A percentile compares a stretch with the other conserved stretches of the same genome.
These are phyloP conservation scores for Hypoxylon lenormandii DNA, from an alignment of 495 filamentous ascomycete species.

Conservation along the genomic window DNA sequence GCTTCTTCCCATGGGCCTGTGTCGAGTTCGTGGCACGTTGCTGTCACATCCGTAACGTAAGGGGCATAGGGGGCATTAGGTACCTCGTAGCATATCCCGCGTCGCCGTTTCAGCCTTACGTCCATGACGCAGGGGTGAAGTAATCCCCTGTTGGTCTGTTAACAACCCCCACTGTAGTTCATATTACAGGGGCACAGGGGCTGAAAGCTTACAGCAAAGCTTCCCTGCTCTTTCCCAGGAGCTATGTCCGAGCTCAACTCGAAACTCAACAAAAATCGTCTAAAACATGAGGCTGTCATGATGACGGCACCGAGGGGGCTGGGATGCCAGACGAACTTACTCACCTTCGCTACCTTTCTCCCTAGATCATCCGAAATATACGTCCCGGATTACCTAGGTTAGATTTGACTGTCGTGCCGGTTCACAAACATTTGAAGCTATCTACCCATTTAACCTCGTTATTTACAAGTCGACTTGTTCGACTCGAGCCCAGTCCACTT, in stretches of 20 bases:
- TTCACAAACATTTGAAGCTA: slow-evolving; percentile 10
- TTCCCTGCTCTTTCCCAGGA: not conserved
- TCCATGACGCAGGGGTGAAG: slow-evolving; percentile 14
- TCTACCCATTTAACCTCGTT: not conserved
- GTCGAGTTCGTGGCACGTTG: not conserved
- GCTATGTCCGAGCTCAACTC: slow-evolving; percentile 29
- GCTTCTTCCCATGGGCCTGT: slow-evolving; percentile 9
- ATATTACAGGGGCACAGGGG: not conserved
- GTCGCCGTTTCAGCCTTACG: slow-evolving; percentile 41
- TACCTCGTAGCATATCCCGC: not conserved
- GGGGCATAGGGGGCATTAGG: too few relatives aligned
- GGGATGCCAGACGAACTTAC: not conserved
- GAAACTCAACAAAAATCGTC: slow-evolving; percentile 36
- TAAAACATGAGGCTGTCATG: slow-evolving; percentile 33
- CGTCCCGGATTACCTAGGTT: not conserved
- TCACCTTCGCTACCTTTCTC: not conserved
- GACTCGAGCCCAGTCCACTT: not conserved
- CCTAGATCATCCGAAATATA: slow-evolving; percentile 1
- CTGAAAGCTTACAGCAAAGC: too few relatives aligned
- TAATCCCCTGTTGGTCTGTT: slow-evolving; percentile 2
- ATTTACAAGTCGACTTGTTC: not conserved
- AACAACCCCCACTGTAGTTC: not conserved
- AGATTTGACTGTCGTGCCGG: slow-evolving; percentile 20
- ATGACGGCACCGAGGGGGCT: slow-evolving; percentile 23
- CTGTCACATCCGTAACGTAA: not conserved